phyloP scores from a whole-genome alignment of 345 rosid species.

The Pugionium dolabratum region DNA sequence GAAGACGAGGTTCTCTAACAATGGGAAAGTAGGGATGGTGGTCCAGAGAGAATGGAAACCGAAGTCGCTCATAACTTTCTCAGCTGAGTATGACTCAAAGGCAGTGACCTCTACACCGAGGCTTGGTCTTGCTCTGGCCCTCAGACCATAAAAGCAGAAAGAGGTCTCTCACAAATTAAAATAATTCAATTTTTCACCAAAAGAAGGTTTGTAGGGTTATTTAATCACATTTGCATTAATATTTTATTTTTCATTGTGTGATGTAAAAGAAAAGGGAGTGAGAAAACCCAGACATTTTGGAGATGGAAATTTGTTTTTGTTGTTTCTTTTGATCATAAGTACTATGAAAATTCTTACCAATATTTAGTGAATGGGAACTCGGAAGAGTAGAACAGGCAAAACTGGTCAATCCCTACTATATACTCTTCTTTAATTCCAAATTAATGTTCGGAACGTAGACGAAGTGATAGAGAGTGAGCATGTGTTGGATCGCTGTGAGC shows the following conservation, averaged over 20 bases:
- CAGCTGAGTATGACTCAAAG: conserved; percentile 72
- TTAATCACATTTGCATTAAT: conserved; percentile 22
- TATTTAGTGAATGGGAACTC: no score
- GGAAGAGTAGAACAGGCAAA: no score
- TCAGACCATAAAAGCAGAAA: conserved; percentile 57
- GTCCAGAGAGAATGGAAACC: conserved; percentile 83
- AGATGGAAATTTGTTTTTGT: conserved; percentile 8
- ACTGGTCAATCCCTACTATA: no score
- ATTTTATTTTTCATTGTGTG: conserved; percentile 5
- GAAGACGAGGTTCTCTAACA: conserved; percentile 59
- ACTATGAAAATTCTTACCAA: no score
- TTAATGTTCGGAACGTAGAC: no score
- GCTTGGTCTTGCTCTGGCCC: conserved; percentile 73
- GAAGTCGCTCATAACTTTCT: conserved; percentile 61
- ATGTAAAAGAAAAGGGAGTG: conserved; percentile 37
- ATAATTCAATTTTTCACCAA: conserved; percentile 29
- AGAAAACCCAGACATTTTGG: conserved; percentile 29
- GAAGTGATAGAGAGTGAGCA: no score
- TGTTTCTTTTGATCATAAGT: background rate
- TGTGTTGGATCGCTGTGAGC: no score
- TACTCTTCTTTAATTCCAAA: no score
- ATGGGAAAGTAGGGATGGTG: conserved; percentile 62
- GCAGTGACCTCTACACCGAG: conserved; percentile 55
- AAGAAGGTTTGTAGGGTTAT: conserved; percentile 31
- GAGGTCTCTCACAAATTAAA: conserved; percentile 7